These are phyloP conservation scores for Capronia americana DNA, from an alignment of 2,329 filamentous ascomycete species.

Conservation along the genomic window DNA sequence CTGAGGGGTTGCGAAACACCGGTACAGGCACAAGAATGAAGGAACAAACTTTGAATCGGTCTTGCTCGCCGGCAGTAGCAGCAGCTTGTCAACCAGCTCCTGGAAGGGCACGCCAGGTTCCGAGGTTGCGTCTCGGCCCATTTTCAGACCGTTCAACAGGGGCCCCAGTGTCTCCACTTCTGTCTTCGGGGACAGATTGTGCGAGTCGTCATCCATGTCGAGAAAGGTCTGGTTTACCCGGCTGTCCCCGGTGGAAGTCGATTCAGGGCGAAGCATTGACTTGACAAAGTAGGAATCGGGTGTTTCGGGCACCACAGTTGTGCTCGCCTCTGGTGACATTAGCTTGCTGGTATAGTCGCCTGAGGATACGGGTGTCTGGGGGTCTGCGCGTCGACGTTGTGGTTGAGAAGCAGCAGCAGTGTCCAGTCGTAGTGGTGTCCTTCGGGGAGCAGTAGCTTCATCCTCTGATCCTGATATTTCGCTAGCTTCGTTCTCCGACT, in stretches of 20 bases:
- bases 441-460: conserved; percentile 21
- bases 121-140: conserved; percentile 43
- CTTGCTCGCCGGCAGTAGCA: conserved; percentile 80
- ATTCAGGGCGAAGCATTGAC: conserved; percentile 36
- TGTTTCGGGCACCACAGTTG: conserved; percentile 34
- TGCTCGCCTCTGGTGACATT: conserved; percentile 21
- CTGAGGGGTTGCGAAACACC: conserved; percentile 85
- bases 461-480: conserved; percentile 30
- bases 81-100: conserved; percentile 83
- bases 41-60: conserved; percentile 87
- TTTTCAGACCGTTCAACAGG: conserved; percentile 19
- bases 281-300: conserved; percentile 39
- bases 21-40: conserved; percentile 90
- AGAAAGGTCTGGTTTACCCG: conserved; percentile 39
- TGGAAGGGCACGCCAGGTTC: conserved; percentile 58
- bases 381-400: conserved; percentile 28
- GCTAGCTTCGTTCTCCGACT: conserved; percentile 37
- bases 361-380: conserved; percentile 38
- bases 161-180: conserved; percentile 19
- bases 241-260: conserved; percentile 35
- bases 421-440: conserved; percentile 35
- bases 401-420: conserved; percentile 29
- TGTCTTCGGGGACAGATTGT: conserved; percentile 28
- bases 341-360: conserved; percentile 32
- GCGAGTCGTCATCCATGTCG: conserved; percentile 41